Evolutionary conservation across 2,329 filamentous ascomycete genomes (phyloP), one percentile per base, ranked within the genome.

Genomic region (Diaporthe sp.): DNA sequence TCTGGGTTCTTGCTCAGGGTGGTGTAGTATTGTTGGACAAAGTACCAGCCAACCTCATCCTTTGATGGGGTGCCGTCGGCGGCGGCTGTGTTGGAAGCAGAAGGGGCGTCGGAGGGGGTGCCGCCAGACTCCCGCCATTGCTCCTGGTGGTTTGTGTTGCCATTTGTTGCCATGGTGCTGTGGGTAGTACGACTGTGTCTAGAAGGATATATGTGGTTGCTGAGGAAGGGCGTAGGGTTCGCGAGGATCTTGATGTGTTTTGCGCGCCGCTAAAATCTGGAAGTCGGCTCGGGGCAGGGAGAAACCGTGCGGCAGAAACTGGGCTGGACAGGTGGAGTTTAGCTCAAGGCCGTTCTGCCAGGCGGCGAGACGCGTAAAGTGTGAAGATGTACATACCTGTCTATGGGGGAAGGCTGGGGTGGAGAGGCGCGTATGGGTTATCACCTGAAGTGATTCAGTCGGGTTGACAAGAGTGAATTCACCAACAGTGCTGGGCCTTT

Each of bases 21-120:
- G 79, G 94, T 98, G 87, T 99, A 99, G 89, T 98, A 99, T 85
- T 98, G 95, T 90, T 98, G 96, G 74, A 99, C 97, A 80, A 99
- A 99, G 87, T 96, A 98, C 97, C 97, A 99, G 85, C 95, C 97
- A 79, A 99, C 95, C 87, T 98, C 95, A 83, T 98, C 95, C 88
- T 98, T 98, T 80, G 89, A 88, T 53, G 91, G 85, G 79, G 89
- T 87, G 81, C 81, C 86, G 79, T 83, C 85, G 72, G 80, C 80
- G 56, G 81, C 79, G 75, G 79, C 80, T 53, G 81, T 79, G 76
- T 79, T 81, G 71, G 78, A 76, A 51, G 79, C 53, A 61, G 76
- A 77, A 58, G 82, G 79, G 75, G 81, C 79, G 72, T 82, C 82
- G 75, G 80, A 79, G 6, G 63, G 51, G 65, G 78, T 71, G 50